Evolutionary conservation across 179 eudicot species (phyloP).

Genomic region (Silene coronaria): DNA sequence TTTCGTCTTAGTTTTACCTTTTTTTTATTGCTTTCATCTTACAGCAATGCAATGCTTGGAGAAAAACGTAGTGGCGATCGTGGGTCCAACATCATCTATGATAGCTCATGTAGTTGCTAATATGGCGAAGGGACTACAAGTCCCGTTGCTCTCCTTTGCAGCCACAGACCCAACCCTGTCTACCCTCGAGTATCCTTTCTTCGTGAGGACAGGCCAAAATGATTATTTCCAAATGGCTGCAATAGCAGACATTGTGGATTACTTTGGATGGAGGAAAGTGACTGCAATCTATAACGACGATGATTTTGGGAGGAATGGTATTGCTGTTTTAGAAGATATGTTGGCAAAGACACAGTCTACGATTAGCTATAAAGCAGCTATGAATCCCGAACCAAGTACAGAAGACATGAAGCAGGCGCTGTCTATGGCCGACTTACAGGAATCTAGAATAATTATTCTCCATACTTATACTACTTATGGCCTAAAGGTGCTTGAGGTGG

Average conservation of each 20-base stretch:
- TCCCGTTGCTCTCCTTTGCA: constrained; percentile 67
- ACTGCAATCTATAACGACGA: constrained; percentile 63
- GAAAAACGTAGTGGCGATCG: constrained; percentile 51
- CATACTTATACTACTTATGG: constrained; percentile 50
- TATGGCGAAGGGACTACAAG: constrained; percentile 58
- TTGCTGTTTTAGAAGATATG: constrained; percentile 51
- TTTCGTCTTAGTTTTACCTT: not conserved
- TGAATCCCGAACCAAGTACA: constrained; percentile 32
- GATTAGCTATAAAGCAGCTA: constrained; percentile 60
- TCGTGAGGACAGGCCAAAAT: constrained; percentile 46
- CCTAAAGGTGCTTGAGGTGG: constrained; percentile 43
- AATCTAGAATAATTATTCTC: constrained; percentile 56
- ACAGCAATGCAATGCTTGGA: constrained; percentile 76
- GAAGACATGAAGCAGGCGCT: constrained; percentile 47
- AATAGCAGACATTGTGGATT: constrained; percentile 45
- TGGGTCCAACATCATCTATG: constrained; percentile 73
- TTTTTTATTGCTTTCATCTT: not conserved
- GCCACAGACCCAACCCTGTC: constrained; percentile 72
- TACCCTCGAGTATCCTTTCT: constrained; percentile 53
- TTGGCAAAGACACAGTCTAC: constrained; percentile 38
- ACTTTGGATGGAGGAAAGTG: constrained; percentile 67
- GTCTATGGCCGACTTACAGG: constrained; percentile 43
- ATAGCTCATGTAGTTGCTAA: constrained; percentile 52
- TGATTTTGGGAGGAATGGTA: constrained; percentile 69
- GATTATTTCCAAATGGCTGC: constrained; percentile 80